Percentiles rank a stretch among this genome's conserved stretches.
Conservation (phyloP, 495 filamentous ascomycete species). For the Penicillium coffeae region DNA sequence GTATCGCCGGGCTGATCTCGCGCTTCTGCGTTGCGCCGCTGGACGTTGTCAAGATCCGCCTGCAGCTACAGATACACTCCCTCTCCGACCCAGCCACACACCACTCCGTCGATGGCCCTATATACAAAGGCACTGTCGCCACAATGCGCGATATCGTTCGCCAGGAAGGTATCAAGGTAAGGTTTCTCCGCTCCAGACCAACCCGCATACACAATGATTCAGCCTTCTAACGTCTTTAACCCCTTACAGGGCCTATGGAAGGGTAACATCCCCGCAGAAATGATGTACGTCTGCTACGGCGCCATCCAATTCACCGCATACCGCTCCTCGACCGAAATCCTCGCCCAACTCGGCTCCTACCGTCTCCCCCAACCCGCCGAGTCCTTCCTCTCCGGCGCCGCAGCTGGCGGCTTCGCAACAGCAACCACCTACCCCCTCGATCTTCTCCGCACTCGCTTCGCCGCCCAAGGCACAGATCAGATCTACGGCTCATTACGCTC, state of each 20-base stretch:
- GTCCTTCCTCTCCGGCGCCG: constrained; percentile 75
- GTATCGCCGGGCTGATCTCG: constrained; percentile 82
- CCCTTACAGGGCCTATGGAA: constrained; percentile 76
- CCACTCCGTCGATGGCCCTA: constrained; percentile 51
- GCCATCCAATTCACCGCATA: constrained; percentile 90
- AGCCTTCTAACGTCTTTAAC: not conserved
- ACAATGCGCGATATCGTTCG: constrained; percentile 72
- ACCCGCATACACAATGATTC: not conserved
- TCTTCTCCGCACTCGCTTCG: constrained; percentile 89
- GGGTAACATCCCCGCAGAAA: constrained; percentile 92
- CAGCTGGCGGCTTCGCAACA: constrained; percentile 77
- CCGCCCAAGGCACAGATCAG: constrained; percentile 81
- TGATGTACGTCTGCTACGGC: constrained; percentile 87
- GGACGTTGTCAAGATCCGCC: constrained; percentile 95
- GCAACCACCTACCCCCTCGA: constrained; percentile 88
- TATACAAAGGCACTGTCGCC: constrained; percentile 74
- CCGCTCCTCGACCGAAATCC: constrained; percentile 60
- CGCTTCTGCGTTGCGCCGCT: constrained; percentile 92
- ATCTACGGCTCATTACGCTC: constrained; percentile 68
- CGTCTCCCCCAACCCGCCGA: constrained; percentile 55
- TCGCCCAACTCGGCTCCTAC: constrained; percentile 50
- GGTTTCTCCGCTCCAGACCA: too few relatives aligned
- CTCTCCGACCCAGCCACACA: constrained; percentile 62
- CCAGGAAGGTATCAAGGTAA: constrained; percentile 71
- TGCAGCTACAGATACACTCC: constrained; percentile 84